Conservation (phyloP, 306 rosid species). For the Ormosia semicastrata region DNA sequence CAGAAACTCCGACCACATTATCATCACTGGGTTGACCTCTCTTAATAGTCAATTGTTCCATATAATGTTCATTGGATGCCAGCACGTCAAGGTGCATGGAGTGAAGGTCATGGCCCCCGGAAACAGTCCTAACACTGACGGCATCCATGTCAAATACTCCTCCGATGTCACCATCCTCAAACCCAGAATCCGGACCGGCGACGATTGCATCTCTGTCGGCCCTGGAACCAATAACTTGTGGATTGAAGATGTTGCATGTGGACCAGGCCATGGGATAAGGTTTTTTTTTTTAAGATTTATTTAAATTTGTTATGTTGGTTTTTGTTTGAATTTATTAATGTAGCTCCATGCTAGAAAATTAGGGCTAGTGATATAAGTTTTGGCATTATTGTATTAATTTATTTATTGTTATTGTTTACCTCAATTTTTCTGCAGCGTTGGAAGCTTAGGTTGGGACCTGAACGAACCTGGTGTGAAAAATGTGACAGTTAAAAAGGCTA, state of each 20-base stretch:
- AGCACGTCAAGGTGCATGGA: slow-evolving; percentile 38
- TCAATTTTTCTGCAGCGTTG: slow-evolving; percentile 49
- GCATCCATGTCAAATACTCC: slow-evolving; percentile 63
- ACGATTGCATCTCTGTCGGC: slow-evolving; percentile 62
- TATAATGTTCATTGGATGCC: slow-evolving; percentile 38
- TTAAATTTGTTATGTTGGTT: not conserved
- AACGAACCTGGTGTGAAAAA: slow-evolving; percentile 56
- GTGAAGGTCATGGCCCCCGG: slow-evolving; percentile 34
- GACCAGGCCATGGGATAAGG: slow-evolving; percentile 80
- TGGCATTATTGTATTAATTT: not conserved
- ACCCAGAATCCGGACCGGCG: slow-evolving; percentile 54
- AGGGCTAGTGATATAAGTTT: not conserved
- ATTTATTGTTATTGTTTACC: not conserved
- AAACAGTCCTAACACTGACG: slow-evolving; percentile 67
- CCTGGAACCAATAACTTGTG: slow-evolving; percentile 55
- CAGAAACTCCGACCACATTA: slow-evolving; percentile 41
- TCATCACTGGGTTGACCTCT: slow-evolving; percentile 37
- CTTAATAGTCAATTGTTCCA: slow-evolving; percentile 56
- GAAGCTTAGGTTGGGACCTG: slow-evolving; percentile 50
- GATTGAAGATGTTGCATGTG: slow-evolving; percentile 53
- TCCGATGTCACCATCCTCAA: slow-evolving; percentile 30
- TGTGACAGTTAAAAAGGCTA: slow-evolving; percentile 45
- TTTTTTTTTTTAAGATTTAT: not conserved
- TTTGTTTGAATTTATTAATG: not conserved
- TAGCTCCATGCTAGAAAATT: not conserved